These are phyloP conservation scores for Blastomyces emzantsi DNA, from an alignment of 2,329 filamentous ascomycete species.

Conservation along the genomic window DNA sequence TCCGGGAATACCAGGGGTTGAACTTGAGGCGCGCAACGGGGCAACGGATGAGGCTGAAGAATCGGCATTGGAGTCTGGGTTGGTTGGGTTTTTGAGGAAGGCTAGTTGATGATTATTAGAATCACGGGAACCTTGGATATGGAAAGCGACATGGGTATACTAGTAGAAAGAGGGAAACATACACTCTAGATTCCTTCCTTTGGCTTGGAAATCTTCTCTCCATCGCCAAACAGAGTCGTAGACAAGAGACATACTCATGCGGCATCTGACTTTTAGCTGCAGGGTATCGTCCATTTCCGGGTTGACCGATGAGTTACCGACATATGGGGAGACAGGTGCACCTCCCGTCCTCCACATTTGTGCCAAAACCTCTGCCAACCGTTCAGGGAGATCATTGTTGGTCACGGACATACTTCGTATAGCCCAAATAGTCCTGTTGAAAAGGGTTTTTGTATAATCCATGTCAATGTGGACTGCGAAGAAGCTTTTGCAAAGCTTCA, in stretches of 20 bases:
- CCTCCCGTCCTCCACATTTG: constrained; percentile 53
- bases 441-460: constrained; percentile 47
- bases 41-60: constrained; percentile 56
- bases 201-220: constrained; percentile 57
- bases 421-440: constrained; percentile 50
- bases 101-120: constrained; percentile 29
- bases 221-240: constrained; percentile 61
- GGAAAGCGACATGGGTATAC: constrained; percentile 10
- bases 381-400: constrained; percentile 55
- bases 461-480: constrained; percentile 50
- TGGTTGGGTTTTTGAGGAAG: constrained; percentile 77
- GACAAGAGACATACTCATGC: constrained; percentile 59
- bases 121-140: constrained; percentile 14
- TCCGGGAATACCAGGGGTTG: constrained; percentile 26
- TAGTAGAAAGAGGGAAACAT: constrained; percentile 30
- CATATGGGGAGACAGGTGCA: constrained; percentile 18
- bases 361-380: constrained; percentile 56
- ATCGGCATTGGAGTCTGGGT: constrained; percentile 68
- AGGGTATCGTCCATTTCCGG: constrained; percentile 39
- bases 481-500: constrained; percentile 59
- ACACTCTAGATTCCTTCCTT: constrained; percentile 65
- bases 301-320: constrained; percentile 19
- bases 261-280: constrained; percentile 55
- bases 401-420: constrained; percentile 53
- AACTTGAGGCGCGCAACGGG: constrained; percentile 30